Evolutionary conservation across 306 rosid genomes (phyloP).

Genomic region (Phaseolus lunatus): DNA sequence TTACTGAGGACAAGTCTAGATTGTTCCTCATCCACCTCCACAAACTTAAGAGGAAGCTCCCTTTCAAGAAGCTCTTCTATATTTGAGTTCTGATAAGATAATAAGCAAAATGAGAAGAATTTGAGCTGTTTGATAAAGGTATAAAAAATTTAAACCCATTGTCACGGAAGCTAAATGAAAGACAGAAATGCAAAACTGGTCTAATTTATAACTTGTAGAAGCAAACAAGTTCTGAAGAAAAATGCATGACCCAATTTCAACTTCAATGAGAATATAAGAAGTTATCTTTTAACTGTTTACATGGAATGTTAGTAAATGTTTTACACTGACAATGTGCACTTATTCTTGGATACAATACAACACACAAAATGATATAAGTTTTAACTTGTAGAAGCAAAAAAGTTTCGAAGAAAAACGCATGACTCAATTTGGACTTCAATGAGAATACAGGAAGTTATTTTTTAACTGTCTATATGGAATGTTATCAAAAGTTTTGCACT

Average conservation of each 20-base stretch:
- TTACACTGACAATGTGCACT: no score
- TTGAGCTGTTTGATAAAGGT: background rate
- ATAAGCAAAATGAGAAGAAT: slow-evolving; percentile 27
- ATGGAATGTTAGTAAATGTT: background rate
- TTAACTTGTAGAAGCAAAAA: slow-evolving; percentile 33
- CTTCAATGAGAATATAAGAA: slow-evolving; percentile 3
- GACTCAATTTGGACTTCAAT: slow-evolving; percentile 10
- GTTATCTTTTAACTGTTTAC: background rate
- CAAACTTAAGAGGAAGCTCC: slow-evolving; percentile 93
- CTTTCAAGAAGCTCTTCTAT: slow-evolving; percentile 86
- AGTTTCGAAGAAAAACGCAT: slow-evolving; percentile 19
- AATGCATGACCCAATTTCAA: slow-evolving; percentile 25
- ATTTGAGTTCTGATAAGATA: slow-evolving; percentile 62
- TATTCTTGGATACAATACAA: no score
- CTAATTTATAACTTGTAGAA: slow-evolving; percentile 30
- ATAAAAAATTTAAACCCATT: background rate
- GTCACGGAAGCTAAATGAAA: background rate
- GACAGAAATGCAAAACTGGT: slow-evolving; percentile 14
- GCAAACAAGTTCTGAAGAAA: slow-evolving; percentile 17
- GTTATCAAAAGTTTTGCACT: slow-evolving; percentile 1
- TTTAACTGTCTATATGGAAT: background rate
- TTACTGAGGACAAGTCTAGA: slow-evolving; percentile 88
- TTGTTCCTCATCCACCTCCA: slow-evolving; percentile 97
- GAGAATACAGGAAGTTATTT: background rate
- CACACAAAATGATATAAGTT: background rate